Evolutionary conservation across 1,284 basidiomycete genomes (phyloP).

Genomic region (Tilletia indica): DNA sequence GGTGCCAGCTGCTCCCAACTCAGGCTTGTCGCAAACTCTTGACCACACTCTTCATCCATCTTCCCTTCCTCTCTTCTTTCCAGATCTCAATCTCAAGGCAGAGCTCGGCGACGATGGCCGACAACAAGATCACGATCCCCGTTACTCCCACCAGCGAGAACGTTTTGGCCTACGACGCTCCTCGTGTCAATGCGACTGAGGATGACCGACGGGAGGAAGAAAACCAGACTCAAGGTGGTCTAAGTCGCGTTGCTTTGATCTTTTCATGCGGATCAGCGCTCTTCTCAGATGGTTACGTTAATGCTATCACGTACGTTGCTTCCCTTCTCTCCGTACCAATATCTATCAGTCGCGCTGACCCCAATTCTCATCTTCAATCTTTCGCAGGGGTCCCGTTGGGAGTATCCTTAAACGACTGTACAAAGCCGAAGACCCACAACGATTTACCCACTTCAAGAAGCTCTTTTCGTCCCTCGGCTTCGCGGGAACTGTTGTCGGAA

Average conservation of each 20-base stretch:
- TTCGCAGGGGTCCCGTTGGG: conserved; percentile 32
- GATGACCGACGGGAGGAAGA: neutral
- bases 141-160: conserved; percentile 1
- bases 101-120: neutral
- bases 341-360: neutral
- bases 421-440: conserved; percentile 22
- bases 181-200: neutral
- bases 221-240: conserved; percentile 12
- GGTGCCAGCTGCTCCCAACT: too few relatives aligned
- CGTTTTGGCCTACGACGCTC: neutral
- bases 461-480: conserved; percentile 49
- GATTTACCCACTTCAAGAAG: conserved; percentile 30
- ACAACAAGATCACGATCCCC: neutral
- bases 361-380: conserved; percentile 46
- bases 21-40: neutral
- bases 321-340: neutral
- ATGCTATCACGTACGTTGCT: conserved; percentile 24
- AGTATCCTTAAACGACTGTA: conserved; percentile 34
- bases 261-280: conserved; percentile 51
- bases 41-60: neutral
- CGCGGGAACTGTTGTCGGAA: conserved; percentile 68
- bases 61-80: conserved; percentile 8
- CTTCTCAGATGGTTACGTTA: conserved; percentile 52
- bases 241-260: conserved; percentile 28
- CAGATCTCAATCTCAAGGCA: neutral